Evolutionary conservation across 2,329 filamentous ascomycete species (phyloP).

Genomic region (Botrytis byssoidea): DNA sequence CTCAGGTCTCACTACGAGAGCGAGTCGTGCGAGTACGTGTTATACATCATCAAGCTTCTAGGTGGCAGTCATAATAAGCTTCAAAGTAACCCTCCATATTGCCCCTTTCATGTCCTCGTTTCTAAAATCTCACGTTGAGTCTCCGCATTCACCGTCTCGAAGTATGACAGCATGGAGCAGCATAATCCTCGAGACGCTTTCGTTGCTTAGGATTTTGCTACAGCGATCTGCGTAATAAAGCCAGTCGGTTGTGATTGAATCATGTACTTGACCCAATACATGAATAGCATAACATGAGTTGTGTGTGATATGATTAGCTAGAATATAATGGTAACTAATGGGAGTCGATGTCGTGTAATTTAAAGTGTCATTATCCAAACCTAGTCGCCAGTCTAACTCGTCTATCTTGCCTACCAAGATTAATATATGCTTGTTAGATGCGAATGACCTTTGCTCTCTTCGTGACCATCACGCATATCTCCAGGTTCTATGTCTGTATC

Average conservation of each 20-base stretch:
- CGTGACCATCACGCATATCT: background rate
- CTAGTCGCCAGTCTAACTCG: background rate
- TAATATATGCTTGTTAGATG: background rate
- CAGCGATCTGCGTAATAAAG: background rate
- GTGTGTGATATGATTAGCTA: background rate
- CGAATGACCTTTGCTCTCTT: background rate
- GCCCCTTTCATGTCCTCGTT: background rate
- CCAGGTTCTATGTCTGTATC: background rate
- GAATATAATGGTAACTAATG: background rate
- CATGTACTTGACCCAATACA: background rate
- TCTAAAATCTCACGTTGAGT: conserved; percentile 14
- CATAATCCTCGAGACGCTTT: conserved; percentile 6
- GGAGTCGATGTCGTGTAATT: conserved; percentile 8
- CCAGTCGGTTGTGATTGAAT: background rate
- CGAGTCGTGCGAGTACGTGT: background rate
- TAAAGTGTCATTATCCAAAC: background rate
- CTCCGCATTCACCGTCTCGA: conserved; percentile 2
- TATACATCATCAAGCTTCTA: background rate
- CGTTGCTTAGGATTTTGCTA: background rate
- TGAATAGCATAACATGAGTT: background rate
- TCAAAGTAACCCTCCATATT: conserved; percentile 10
- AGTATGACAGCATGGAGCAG: conserved; percentile 4
- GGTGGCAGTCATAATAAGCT: background rate
- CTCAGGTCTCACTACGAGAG: conserved; percentile 4
- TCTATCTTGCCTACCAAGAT: background rate